These are phyloP conservation scores for Mortierella sp. DNA, from an alignment of 371 early-diverging fungal species.

Conservation along the genomic window DNA sequence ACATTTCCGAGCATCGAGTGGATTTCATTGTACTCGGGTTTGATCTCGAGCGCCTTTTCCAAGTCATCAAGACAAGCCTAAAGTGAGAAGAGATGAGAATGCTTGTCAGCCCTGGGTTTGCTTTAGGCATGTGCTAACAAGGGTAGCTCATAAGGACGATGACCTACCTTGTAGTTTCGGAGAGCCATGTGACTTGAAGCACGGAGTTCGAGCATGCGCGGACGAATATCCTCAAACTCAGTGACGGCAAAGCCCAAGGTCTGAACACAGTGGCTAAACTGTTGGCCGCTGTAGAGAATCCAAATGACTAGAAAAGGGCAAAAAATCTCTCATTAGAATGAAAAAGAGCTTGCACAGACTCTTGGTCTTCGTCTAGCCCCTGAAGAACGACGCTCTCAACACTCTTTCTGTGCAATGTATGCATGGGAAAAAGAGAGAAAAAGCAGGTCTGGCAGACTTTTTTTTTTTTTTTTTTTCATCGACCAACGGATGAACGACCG, in stretches of 20 bases:
- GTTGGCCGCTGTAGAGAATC: slow-evolving; percentile 68
- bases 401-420: too few species aligned
- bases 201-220: slow-evolving; percentile 68
- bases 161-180: slow-evolving; percentile 54
- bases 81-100: background rate
- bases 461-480: too few species aligned
- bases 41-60: slow-evolving; percentile 58
- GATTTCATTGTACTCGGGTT: slow-evolving; percentile 58
- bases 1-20: slow-evolving; percentile 66
- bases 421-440: too few species aligned
- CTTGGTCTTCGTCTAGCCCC: too few species aligned
- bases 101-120: background rate
- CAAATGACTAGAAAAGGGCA: slow-evolving; percentile 52
- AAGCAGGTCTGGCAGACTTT: too few species aligned
- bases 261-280: slow-evolving; percentile 66
- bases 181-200: slow-evolving; percentile 65
- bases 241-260: slow-evolving; percentile 66
- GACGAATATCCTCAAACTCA: slow-evolving; percentile 61
- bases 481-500: too few species aligned
- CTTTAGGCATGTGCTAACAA: background rate
- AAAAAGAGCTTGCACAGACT: too few species aligned
- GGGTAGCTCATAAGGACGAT: too few species aligned
- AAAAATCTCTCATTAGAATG: too few species aligned
- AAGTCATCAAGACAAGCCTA: slow-evolving; percentile 64
- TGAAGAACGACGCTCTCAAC: too few species aligned